Evolutionary conservation across 352 stramenopile species (phyloP).

Genomic region (Globisporangium paroecandrum): DNA sequence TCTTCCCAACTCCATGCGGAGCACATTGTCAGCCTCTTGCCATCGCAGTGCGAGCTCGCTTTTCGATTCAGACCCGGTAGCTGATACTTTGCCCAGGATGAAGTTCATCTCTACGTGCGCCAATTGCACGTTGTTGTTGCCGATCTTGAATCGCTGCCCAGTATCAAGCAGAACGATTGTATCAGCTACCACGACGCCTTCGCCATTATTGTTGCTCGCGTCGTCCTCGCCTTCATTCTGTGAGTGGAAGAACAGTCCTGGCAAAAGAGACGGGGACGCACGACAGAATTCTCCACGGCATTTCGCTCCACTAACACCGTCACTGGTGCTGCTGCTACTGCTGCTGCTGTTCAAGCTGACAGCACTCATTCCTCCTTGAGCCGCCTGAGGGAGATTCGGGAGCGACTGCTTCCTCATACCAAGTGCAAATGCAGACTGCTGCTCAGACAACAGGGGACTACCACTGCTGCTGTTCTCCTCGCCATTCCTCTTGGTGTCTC

Average conservation of each 20-base stretch:
- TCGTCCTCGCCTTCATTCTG: not conserved
- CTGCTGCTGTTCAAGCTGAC: constrained; percentile 2
- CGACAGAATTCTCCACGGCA: constrained; percentile 74
- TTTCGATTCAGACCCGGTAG: constrained; percentile 12
- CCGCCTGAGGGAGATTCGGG: constrained; percentile 30
- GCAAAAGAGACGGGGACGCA: constrained; percentile 25
- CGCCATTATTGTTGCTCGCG: constrained; percentile 1
- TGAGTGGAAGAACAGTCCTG: constrained; percentile 30
- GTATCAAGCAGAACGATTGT: constrained; percentile 32
- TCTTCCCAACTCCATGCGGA: constrained; percentile 60
- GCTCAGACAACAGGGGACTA: not conserved
- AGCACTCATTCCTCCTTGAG: not conserved
- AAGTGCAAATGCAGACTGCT: not conserved
- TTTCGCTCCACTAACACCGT: constrained; percentile 16
- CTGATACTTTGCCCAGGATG: constrained; percentile 20
- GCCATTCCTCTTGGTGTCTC: not conserved
- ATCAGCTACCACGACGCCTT: constrained; percentile 8
- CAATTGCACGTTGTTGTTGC: constrained; percentile 71
- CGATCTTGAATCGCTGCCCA: constrained; percentile 61
- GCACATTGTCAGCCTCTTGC: constrained; percentile 62
- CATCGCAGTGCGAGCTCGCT: constrained; percentile 36
- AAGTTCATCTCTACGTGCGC: constrained; percentile 59
- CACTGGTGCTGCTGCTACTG: not conserved
- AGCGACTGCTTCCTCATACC: constrained; percentile 28
- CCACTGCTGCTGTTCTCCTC: not conserved